Conservation (phyloP, 2,329 filamentous ascomycete genomes). For the Penicillium sp. region DNA sequence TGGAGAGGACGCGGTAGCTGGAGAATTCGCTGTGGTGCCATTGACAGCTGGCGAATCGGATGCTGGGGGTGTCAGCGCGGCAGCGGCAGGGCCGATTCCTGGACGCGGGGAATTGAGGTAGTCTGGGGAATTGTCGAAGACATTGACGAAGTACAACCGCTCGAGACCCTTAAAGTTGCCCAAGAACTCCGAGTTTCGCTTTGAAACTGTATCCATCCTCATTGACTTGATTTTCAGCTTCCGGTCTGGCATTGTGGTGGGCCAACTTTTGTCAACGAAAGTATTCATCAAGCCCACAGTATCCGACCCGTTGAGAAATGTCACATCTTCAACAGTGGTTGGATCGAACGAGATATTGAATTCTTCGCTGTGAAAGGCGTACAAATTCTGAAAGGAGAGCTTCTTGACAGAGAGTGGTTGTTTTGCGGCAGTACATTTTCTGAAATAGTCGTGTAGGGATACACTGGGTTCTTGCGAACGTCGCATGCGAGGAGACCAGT, state of each 20-base stretch:
- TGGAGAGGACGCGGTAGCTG: conserved; percentile 25
- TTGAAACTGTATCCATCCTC: conserved; percentile 52
- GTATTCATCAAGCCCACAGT: conserved; percentile 42
- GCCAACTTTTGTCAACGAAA: conserved; percentile 61
- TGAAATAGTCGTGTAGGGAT: conserved; percentile 57
- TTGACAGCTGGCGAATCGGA: conserved; percentile 20
- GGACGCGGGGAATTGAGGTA: conserved; percentile 35
- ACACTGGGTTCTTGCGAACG: conserved; percentile 60
- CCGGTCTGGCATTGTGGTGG: conserved; percentile 30
- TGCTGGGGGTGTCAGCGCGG: conserved; percentile 32
- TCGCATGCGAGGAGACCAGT: conserved; percentile 65
- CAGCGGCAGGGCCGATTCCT: conserved; percentile 14
- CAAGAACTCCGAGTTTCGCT: conserved; percentile 48
- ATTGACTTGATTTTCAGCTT: conserved; percentile 50
- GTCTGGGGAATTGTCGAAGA: conserved; percentile 31
- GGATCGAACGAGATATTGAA: conserved; percentile 49
- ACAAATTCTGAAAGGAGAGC: conserved; percentile 60
- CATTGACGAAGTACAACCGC: conserved; percentile 55
- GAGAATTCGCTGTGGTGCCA: conserved; percentile 23
- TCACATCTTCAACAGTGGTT: conserved; percentile 49
- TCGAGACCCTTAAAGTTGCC: conserved; percentile 49
- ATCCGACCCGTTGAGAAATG: conserved; percentile 54
- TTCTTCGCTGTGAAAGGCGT: conserved; percentile 53
- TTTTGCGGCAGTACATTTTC: conserved; percentile 53
- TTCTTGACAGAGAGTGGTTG: conserved; percentile 52